Percentiles rank a stretch among this genome's conserved stretches.
phyloP scores from a whole-genome alignment of 169 alveolate species.

The Toxoplasma gondii region DNA sequence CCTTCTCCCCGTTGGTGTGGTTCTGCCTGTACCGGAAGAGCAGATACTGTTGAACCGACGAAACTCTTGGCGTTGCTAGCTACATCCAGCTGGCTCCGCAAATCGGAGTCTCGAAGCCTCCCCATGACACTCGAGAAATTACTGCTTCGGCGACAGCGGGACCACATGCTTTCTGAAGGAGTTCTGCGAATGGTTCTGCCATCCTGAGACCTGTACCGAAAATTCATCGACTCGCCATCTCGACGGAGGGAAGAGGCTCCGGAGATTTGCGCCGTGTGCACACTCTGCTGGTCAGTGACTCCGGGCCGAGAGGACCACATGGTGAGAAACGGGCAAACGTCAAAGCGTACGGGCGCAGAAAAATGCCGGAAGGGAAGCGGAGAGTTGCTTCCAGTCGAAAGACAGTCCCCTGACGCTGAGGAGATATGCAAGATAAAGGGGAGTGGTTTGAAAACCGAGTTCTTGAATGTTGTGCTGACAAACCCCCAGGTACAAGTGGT shows the following conservation, averaged over 20 bases:
- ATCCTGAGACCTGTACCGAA: not conserved
- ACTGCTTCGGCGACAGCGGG: not conserved
- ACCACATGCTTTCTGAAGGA: not conserved
- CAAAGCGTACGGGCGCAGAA: too few species aligned
- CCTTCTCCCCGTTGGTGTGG: not conserved
- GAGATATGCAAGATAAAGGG: too few species aligned
- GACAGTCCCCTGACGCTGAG: too few species aligned
- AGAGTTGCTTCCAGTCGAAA: too few species aligned
- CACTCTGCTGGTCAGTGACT: not conserved
- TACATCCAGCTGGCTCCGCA: not conserved
- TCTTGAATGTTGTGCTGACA: too few species aligned
- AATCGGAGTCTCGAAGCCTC: not conserved
- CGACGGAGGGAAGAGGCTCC: not conserved
- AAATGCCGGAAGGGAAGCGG: too few species aligned
- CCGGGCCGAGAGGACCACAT: not conserved
- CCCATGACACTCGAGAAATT: not conserved
- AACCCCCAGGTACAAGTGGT: too few species aligned
- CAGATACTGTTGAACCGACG: not conserved
- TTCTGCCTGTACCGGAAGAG: not conserved
- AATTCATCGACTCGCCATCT: not conserved
- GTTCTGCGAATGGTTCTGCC: not conserved
- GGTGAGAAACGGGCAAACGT: not conserved
- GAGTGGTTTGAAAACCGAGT: too few species aligned
- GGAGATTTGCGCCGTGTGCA: not conserved
- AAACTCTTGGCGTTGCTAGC: conserved; percentile 6